Percentiles rank a stretch among this genome's conserved stretches.
Conservation (phyloP, 225 moss, liverwort and hornwort genomes). For the Pleurozium schreberi region DNA sequence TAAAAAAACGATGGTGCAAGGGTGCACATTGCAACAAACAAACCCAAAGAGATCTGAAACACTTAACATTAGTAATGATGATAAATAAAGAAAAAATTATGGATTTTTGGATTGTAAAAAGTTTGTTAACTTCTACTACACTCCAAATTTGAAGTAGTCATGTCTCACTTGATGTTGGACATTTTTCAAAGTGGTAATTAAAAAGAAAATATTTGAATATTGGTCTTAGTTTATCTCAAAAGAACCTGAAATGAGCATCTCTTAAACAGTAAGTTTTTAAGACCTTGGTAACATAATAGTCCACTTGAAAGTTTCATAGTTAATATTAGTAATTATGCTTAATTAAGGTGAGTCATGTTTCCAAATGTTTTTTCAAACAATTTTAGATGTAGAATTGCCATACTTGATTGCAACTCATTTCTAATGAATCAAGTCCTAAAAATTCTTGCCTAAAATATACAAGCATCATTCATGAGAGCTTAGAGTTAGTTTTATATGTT, state of each 20-base stretch:
- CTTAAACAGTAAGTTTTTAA: no score
- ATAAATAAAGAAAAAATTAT: no score
- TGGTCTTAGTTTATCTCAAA: fast-evolving
- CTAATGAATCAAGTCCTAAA: fast-evolving
- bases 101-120: background rate
- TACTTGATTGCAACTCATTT: background rate
- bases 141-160: background rate
- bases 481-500: background rate
- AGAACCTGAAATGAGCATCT: background rate
- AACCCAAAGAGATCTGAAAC: background rate
- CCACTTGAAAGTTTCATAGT: fast-evolving
- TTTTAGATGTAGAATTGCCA: background rate
- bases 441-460: background rate
- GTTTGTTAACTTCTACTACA: background rate
- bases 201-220: background rate
- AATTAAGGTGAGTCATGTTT: background rate
- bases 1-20: no score
- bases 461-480: background rate
- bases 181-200: background rate
- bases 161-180: background rate
- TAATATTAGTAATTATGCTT: background rate
- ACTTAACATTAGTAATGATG: background rate
- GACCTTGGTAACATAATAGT: fast-evolving
- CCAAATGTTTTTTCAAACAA: background rate
- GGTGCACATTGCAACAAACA: background rate